phyloP scores from a whole-genome alignment of 2,329 filamentous ascomycete species.

The Penicillium expansum region DNA sequence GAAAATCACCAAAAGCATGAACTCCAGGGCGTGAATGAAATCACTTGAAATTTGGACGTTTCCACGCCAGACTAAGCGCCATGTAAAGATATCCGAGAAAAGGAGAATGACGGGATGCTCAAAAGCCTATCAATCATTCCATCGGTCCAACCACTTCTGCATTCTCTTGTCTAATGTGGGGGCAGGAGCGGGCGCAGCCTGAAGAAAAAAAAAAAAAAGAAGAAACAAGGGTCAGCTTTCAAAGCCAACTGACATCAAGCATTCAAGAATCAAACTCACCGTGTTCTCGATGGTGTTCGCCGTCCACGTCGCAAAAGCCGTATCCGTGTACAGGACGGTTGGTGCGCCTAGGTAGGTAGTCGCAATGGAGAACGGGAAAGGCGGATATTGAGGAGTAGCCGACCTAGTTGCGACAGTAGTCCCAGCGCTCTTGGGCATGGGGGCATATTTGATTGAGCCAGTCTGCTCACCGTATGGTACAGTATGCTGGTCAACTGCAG shows the following conservation, averaged over 20 bases:
- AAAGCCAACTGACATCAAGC: constrained; percentile 1
- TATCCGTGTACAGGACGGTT: constrained; percentile 51
- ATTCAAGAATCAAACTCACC: constrained; percentile 43
- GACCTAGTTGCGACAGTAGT: constrained; percentile 58
- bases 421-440: constrained; percentile 58
- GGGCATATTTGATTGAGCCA: constrained; percentile 59
- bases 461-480: constrained; percentile 56
- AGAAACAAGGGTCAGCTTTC: constrained; percentile 9
- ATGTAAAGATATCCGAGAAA: background rate
- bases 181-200: constrained; percentile 55
- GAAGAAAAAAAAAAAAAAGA: constrained; percentile 5
- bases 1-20: background rate
- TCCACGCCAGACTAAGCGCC: background rate
- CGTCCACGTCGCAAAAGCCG: constrained; percentile 51
- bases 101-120: background rate
- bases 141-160: constrained; percentile 57
- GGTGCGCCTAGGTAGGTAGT: constrained; percentile 49
- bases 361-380: constrained; percentile 54
- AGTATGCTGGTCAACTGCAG: constrained; percentile 26
- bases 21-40: background rate
- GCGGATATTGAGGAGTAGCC: constrained; percentile 53
- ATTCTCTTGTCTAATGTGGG: constrained; percentile 51
- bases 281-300: constrained; percentile 57
- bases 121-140: constrained; percentile 52
- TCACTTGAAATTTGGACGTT: background rate